Evolutionary conservation across 1,284 basidiomycete species (phyloP).

Genomic region (Austroboletus rostrupii): DNA sequence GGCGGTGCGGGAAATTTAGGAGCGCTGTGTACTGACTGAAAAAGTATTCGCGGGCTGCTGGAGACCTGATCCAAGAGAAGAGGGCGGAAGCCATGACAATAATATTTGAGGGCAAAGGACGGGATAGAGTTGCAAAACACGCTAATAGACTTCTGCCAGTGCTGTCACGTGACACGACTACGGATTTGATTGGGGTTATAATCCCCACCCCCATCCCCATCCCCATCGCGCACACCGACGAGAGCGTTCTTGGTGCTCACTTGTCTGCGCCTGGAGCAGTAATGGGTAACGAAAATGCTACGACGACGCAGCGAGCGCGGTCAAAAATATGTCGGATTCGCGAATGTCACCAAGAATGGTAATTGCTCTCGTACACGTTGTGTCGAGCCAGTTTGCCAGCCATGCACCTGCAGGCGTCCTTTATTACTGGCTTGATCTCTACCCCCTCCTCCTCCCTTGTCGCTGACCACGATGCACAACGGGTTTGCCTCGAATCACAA

Average conservation of each 20-base stretch:
- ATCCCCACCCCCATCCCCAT: neutral
- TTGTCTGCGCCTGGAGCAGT: neutral
- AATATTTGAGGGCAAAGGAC: neutral
- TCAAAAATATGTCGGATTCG: neutral
- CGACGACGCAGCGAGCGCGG: neutral
- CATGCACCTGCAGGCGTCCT: constrained; percentile 21
- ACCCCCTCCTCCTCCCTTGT: neutral
- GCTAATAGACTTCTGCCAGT: neutral
- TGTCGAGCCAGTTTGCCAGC: constrained; percentile 15
- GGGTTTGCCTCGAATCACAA: constrained; percentile 18
- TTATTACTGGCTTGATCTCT: constrained; percentile 11
- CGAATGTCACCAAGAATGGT: constrained; percentile 22
- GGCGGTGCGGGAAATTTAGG: neutral
- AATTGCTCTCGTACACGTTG: constrained; percentile 22
- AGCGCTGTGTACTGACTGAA: constrained; percentile 64
- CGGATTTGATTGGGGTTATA: neutral
- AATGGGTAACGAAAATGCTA: neutral
- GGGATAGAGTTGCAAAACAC: neutral
- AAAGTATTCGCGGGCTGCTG: constrained; percentile 88
- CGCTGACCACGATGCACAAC: constrained; percentile 22
- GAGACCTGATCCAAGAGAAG: constrained; percentile 82
- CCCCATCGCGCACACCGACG: neutral
- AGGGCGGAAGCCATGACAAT: constrained; percentile 73
- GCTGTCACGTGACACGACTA: constrained; percentile 14
- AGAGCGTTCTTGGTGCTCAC: neutral